phyloP scores from a whole-genome alignment of 257 asterid species.

The Fraxinus anomala region DNA sequence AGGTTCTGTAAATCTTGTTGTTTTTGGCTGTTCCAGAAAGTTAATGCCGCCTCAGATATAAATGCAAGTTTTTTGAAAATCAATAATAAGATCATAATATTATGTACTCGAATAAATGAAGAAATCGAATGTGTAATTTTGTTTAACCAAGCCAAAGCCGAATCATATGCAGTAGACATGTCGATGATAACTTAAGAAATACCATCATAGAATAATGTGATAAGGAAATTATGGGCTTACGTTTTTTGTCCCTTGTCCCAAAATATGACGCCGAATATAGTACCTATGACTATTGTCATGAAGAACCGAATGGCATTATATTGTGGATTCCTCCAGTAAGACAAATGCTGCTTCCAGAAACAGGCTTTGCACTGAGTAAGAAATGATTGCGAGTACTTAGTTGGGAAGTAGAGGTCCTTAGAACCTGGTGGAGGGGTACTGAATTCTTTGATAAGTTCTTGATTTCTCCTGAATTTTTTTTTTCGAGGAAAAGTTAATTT shows the following conservation, averaged over 20 bases:
- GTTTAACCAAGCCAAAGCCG: no score
- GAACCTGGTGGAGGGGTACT: constrained; percentile 51
- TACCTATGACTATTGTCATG: constrained; percentile 41
- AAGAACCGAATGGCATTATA: constrained; percentile 49
- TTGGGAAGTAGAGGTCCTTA: constrained; percentile 44
- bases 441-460: constrained; percentile 47
- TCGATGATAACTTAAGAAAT: no score
- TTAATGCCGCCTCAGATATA: background rate
- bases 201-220: no score
- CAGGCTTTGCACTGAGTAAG: constrained; percentile 57
- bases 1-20: constrained; percentile 47
- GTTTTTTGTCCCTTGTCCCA: constrained; percentile 44
- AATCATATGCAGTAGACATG: no score
- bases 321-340: constrained; percentile 57
- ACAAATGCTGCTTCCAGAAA: constrained; percentile 59
- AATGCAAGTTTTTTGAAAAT: no score
- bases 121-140: background rate
- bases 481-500: background rate
- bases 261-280: constrained; percentile 50
- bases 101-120: background rate
- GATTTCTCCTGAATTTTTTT: constrained; percentile 40
- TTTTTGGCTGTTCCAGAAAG: constrained; percentile 24
- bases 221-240: constrained; percentile 27
- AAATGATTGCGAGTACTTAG: constrained; percentile 47
- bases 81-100: background rate